Percentiles rank a stretch among this genome's conserved stretches.
These are phyloP conservation scores for Blastobotrys malaysiensis DNA, from an alignment of 1,139 yeast genomes.

Conservation along the genomic window DNA sequence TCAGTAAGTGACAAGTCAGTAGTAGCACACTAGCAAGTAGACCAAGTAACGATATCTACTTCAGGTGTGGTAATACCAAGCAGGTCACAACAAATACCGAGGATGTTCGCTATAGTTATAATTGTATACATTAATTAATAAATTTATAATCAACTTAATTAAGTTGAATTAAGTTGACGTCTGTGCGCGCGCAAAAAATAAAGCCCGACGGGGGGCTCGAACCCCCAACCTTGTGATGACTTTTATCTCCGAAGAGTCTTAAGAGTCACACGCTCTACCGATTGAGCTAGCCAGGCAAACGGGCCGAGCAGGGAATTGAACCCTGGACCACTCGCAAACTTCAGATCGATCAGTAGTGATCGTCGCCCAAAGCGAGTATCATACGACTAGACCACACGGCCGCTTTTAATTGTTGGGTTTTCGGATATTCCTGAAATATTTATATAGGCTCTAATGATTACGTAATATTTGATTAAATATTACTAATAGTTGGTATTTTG, in stretches of 20 bases:
- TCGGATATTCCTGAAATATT: too few relatives aligned
- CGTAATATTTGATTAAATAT: too few relatives aligned
- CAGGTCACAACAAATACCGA: too few relatives aligned
- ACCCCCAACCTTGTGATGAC: slow-evolving; percentile 18
- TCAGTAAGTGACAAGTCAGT: too few relatives aligned
- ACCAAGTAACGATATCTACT: too few relatives aligned
- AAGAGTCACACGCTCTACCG: slow-evolving; percentile 18
- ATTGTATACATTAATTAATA: too few relatives aligned
- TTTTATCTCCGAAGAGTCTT: slow-evolving; percentile 6
- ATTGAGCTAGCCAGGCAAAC: slow-evolving; percentile 16
- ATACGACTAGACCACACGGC: slow-evolving; percentile 24
- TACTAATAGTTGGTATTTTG: too few relatives aligned
- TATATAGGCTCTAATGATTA: too few relatives aligned
- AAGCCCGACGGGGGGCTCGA: slow-evolving; percentile 18
- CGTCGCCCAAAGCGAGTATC: slow-evolving; percentile 20
- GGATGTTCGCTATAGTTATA: too few relatives aligned
- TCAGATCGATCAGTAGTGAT: slow-evolving; percentile 1
- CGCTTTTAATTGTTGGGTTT: slow-evolving; percentile 4
- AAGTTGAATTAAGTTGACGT: neutral
- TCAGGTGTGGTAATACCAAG: too few relatives aligned
- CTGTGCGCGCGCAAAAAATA: slow-evolving; percentile 3
- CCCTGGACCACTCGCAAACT: slow-evolving; percentile 34
- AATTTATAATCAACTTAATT: too few relatives aligned
- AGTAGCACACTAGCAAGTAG: too few relatives aligned
- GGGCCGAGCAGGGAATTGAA: slow-evolving; percentile 36